These are phyloP conservation scores for Mycoemilia scoparia DNA, from an alignment of 192 early-diverging fungal genomes.

Conservation along the genomic window DNA sequence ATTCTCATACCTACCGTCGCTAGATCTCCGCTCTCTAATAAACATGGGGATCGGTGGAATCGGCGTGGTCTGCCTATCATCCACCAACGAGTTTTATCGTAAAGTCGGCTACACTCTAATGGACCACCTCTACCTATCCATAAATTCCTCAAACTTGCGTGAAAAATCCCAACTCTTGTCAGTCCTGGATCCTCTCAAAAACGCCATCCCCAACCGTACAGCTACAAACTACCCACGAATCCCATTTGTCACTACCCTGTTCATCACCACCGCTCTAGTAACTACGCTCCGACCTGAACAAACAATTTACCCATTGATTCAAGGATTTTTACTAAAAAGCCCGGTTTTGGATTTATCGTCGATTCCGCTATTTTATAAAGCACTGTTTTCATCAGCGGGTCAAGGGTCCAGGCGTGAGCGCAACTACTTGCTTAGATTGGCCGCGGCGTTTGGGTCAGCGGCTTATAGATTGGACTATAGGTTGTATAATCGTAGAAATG, in stretches of 20 bases:
- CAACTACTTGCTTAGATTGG: constrained; percentile 10
- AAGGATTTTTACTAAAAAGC: constrained; percentile 10
- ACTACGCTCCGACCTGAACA: constrained; percentile 21
- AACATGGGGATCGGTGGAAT: constrained; percentile 15
- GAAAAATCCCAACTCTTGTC: constrained; percentile 11
- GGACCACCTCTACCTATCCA: constrained; percentile 9
- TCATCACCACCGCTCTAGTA: constrained; percentile 14
- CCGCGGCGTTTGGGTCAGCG: constrained; percentile 14
- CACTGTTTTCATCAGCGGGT: constrained; percentile 3
- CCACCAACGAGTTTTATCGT: constrained; percentile 9
- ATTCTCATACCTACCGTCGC: constrained; percentile 3
- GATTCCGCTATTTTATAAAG: constrained; percentile 12
- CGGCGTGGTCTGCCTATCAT: constrained; percentile 16
- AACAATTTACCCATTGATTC: constrained; percentile 11
- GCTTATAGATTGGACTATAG: constrained; percentile 8
- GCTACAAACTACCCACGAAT: constrained; percentile 7
- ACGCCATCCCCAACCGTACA: constrained; percentile 10
- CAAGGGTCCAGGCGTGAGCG: constrained; percentile 6
- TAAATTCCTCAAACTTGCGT: constrained; percentile 2
- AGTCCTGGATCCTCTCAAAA: constrained; percentile 22
- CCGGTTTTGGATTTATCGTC: constrained; percentile 10
- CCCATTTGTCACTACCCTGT: constrained; percentile 13
- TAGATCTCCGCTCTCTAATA: constrained; percentile 11
- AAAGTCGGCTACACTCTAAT: constrained; percentile 19
- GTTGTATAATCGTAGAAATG: constrained; percentile 5